Evolutionary conservation across 352 stramenopile species (phyloP), one percentile per base, ranked within the genome.

Genomic region (Phytopythium vexans): DNA sequence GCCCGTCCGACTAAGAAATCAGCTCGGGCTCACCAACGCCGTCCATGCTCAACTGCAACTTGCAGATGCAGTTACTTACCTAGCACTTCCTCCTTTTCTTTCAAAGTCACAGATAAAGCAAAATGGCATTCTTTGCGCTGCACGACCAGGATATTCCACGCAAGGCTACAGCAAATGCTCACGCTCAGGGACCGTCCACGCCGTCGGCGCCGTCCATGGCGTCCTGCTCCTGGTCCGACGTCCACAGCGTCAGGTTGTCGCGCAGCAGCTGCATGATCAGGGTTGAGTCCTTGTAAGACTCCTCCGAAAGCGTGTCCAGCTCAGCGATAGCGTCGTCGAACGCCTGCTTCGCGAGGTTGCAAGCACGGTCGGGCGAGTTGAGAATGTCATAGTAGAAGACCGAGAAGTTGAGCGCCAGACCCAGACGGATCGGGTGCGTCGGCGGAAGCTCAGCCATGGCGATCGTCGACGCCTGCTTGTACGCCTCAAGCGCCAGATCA

Each of bases 371-470:
- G 4, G 96, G 97, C 48, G 90, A 97, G 80, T 98, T 98, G 36
- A 99, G 74, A 71, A 99, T 99, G 79, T 99, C 97, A 71, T 99
- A 99, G 85, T 99, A 99, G 75, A 99, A 99, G 15, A 98, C 92
- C 52, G 89, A 98, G 68, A 99, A 99, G 89, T 99, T 99, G 35
- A 99, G 87, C 15, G 97, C 97, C 45, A 99, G 82, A 43, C 97
- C 97, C 15, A 99, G 79, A 52, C 97, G 95, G 68, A 99, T 99
- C 43, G 97, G 97, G 79, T 99, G 97, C 51, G 97, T 99, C 35
- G 97, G 97, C 34, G 96, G 95, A 21, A 99, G 84, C 65, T 98
- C 95, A 1, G 93, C 91, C 60, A 97, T 97, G 47, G 96, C 96
- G 62, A 98, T 97, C 43, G 89, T 87, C 38, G 77, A 88, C 3